These are phyloP conservation scores for Suillus subluteus DNA, from an alignment of 768 basidiomycete species.

Conservation along the genomic window DNA sequence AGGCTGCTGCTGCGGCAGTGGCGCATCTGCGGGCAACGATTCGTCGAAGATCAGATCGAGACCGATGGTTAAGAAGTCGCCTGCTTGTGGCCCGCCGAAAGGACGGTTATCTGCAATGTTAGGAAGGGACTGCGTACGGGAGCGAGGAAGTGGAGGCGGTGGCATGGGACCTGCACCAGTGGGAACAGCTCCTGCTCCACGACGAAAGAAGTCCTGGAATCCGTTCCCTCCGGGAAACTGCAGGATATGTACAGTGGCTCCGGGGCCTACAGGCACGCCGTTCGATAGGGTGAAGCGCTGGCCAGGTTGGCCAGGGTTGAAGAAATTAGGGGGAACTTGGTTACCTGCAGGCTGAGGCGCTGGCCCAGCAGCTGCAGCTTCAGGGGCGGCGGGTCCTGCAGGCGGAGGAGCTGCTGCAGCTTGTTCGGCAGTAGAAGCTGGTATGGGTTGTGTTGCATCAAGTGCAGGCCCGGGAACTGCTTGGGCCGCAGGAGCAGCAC, in stretches of 20 bases:
- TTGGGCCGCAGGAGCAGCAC: constrained; percentile 15
- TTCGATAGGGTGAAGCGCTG: constrained; percentile 19
- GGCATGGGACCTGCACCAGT: constrained; percentile 17
- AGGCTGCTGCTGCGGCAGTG: background rate
- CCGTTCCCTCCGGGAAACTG: constrained; percentile 26
- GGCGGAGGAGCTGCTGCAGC: constrained; percentile 5
- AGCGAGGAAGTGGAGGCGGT: constrained; percentile 7
- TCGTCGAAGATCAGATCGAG: constrained; percentile 42
- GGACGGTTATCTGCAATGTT: constrained; percentile 23
- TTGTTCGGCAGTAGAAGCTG: constrained; percentile 2
- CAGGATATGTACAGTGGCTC: constrained; percentile 25
- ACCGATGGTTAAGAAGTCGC: constrained; percentile 42
- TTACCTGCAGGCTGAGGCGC: constrained; percentile 10
- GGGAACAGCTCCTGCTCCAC: constrained; percentile 6
- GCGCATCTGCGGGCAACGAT: constrained; percentile 15
- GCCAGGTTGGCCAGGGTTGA: constrained; percentile 11
- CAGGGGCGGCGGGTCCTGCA: constrained; percentile 10
- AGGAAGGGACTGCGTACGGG: constrained; percentile 21
- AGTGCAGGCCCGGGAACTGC: constrained; percentile 13
- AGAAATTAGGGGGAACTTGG: constrained; percentile 13
- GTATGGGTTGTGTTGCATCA: background rate
- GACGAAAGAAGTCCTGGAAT: constrained; percentile 8
- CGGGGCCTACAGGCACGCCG: constrained; percentile 23
- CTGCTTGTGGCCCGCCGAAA: constrained; percentile 15
- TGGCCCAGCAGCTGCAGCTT: constrained; percentile 7